Evolutionary conservation across 1,284 basidiomycete genomes (phyloP).

Genomic region (Ustilago shanxiensis): DNA sequence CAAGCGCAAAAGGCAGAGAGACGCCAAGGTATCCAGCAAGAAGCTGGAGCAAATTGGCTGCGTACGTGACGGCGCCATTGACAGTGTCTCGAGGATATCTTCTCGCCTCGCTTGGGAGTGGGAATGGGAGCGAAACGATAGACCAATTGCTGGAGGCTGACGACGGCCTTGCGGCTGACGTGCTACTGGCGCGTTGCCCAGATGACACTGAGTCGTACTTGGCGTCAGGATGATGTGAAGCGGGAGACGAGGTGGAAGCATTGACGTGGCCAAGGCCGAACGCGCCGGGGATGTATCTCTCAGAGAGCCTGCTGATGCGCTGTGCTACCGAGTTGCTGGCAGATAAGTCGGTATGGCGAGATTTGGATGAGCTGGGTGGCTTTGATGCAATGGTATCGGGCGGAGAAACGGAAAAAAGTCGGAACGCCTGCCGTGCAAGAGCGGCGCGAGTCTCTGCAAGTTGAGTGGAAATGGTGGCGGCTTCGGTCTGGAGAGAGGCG

Average conservation of each 20-base stretch:
- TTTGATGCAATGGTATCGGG: constrained; percentile 13
- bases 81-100: constrained; percentile 51
- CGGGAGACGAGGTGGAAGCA: constrained; percentile 7
- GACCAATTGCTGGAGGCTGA: constrained; percentile 44
- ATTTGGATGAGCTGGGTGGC: background rate
- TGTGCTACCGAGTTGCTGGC: constrained; percentile 42
- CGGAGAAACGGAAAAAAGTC: constrained; percentile 38
- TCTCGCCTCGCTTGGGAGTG: constrained; percentile 51
- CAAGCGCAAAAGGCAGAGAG: constrained; percentile 52
- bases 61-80: constrained; percentile 56
- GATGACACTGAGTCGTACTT: constrained; percentile 3
- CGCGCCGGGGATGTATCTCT: constrained; percentile 54
- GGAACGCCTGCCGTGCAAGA: constrained; percentile 47
- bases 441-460: constrained; percentile 32
- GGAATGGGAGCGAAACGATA: constrained; percentile 46
- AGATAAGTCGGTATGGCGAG: constrained; percentile 26
- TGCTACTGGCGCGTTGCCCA: background rate
- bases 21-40: constrained; percentile 57
- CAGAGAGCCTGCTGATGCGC: constrained; percentile 43
- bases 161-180: background rate
- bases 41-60: constrained; percentile 49
- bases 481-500: constrained; percentile 27
- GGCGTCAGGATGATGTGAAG: background rate
- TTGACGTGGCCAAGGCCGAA: constrained; percentile 30
- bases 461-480: constrained; percentile 14